Evolutionary conservation across 805 yeast genomes (phyloP).

Genomic region (Candida suzukii): DNA sequence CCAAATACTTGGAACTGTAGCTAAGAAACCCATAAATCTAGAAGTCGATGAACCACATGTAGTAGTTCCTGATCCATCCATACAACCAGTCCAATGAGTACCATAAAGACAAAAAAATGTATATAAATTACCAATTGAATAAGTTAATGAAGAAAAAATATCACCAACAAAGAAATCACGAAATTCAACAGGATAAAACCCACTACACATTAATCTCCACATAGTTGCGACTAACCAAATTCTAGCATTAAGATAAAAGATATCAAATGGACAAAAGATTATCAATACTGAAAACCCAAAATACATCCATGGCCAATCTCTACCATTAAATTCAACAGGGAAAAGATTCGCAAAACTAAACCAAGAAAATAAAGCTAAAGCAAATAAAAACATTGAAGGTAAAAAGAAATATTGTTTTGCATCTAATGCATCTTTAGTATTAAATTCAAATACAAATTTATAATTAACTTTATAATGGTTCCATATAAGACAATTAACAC

Average conservation of each 20-base stretch:
- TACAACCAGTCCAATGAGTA: conserved; percentile 55
- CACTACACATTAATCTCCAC: conserved; percentile 71
- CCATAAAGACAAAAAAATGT: conserved; percentile 81
- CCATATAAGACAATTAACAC: conserved; percentile 69
- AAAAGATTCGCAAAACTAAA: conserved; percentile 68
- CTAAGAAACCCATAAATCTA: conserved; percentile 71
- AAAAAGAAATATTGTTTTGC: conserved; percentile 58
- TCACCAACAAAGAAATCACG: conserved; percentile 93
- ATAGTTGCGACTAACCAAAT: conserved; percentile 69
- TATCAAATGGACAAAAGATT: conserved; percentile 55
- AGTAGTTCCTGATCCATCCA: conserved; percentile 30
- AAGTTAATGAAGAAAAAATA: conserved; percentile 80
- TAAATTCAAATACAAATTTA: conserved; percentile 85
- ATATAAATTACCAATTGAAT: conserved; percentile 78
- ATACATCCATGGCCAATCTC: conserved; percentile 77
- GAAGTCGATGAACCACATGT: conserved; percentile 77
- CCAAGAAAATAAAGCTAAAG: conserved; percentile 61
- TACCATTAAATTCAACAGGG: conserved; percentile 52
- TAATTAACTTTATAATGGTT: conserved; percentile 72
- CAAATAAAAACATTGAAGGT: conserved; percentile 52
- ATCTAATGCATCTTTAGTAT: conserved; percentile 58
- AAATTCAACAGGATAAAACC: conserved; percentile 91
- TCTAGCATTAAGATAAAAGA: conserved; percentile 55
- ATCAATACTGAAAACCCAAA: conserved; percentile 44
- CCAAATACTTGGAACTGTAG: conserved; percentile 84